phyloP scores from a whole-genome alignment of 2,329 filamentous ascomycete genomes.

The Ilyonectria robusta region DNA sequence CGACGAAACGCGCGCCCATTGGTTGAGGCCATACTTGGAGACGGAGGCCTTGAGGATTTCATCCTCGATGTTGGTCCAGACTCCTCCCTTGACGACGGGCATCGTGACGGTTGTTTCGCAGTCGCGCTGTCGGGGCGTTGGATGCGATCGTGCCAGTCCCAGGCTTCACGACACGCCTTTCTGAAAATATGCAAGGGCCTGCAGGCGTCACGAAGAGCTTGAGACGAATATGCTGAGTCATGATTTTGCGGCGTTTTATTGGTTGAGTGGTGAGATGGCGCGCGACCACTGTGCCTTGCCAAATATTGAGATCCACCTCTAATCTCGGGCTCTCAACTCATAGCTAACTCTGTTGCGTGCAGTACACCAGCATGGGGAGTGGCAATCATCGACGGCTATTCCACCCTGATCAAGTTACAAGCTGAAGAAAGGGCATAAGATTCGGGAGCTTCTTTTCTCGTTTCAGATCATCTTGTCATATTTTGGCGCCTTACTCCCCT shows the following conservation, averaged over 20 bases:
- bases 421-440: too few relatives aligned
- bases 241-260: slow-evolving; percentile 23
- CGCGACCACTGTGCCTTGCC: slow-evolving; percentile 3
- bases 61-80: slow-evolving; percentile 87
- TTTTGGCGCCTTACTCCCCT: too few relatives aligned
- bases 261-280: slow-evolving; percentile 1
- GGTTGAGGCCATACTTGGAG: slow-evolving; percentile 94
- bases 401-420: too few relatives aligned
- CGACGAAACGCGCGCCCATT: slow-evolving; percentile 98
- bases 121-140: slow-evolving; percentile 35
- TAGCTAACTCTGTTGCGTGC: background rate
- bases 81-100: slow-evolving; percentile 82
- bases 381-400: too few relatives aligned
- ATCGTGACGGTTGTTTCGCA: slow-evolving; percentile 59
- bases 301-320: background rate
- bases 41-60: slow-evolving; percentile 97
- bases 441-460: too few relatives aligned
- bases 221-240: slow-evolving; percentile 43
- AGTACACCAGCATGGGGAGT: too few relatives aligned
- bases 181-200: slow-evolving; percentile 48
- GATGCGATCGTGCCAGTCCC: slow-evolving; percentile 39
- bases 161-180: slow-evolving; percentile 44
- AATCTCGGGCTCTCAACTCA: background rate
- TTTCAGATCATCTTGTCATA: too few relatives aligned
- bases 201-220: slow-evolving; percentile 32